phyloP scores from a whole-genome alignment of 208 protist genomes.

The Acanthamoeba culbertsoni region DNA sequence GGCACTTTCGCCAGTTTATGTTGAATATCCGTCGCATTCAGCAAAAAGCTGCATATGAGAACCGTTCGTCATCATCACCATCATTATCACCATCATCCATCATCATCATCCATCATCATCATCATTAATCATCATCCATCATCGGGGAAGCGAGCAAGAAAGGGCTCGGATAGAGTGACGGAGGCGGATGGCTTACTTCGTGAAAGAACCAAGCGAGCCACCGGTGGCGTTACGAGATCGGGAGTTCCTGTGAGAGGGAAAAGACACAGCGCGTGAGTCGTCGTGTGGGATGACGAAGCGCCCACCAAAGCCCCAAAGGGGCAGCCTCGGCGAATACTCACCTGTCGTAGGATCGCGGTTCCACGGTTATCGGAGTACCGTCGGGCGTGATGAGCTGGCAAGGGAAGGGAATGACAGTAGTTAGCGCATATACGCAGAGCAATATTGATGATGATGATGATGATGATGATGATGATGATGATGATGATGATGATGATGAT shows the following conservation, averaged over 20 bases:
- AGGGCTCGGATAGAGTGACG: too few species aligned
- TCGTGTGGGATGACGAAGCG: neutral
- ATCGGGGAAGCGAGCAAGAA: too few species aligned
- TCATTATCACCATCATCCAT: too few species aligned
- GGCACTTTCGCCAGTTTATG: neutral
- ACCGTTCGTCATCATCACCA: too few species aligned
- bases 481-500: too few species aligned
- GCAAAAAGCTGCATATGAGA: neutral
- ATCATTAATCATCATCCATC: too few species aligned
- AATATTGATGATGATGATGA: too few species aligned
- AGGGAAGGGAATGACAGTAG: neutral
- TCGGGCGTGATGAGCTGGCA: conserved; percentile 9
- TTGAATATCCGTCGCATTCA: conserved; percentile 17
- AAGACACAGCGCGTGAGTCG: neutral
- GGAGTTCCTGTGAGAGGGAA: neutral
- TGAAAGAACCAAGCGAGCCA: neutral
- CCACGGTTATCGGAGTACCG: neutral
- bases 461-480: too few species aligned
- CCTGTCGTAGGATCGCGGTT: neutral
- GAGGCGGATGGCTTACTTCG: neutral
- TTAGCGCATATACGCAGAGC: too few species aligned
- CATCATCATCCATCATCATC: too few species aligned
- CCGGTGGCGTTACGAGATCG: neutral
- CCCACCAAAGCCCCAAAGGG: neutral
- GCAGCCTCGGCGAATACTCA: neutral